Base-by-base conservation (phyloP, 2,329 filamentous ascomycete species). In the Colletotrichum plurivorum region DNA sequence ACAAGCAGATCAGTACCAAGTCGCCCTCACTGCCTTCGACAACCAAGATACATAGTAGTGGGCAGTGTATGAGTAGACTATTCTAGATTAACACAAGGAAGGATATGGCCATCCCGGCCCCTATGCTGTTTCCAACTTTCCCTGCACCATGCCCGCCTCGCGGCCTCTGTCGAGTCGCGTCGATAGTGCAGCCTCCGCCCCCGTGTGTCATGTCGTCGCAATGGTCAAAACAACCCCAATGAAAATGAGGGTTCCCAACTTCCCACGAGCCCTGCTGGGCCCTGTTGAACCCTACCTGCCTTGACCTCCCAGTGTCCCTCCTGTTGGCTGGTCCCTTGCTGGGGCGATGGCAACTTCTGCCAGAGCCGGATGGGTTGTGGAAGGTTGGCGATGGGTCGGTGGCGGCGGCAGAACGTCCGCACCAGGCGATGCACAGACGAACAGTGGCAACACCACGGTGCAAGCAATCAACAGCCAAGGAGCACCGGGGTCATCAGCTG, bases 361-460 rank as follows among this genome's bases (percentile, higher is more conserved):
- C 22, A 25, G 22, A 25, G 22, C 22, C 22, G 22, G 22, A 25
- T 25, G 22, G 22, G 22, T 25, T 25, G 22, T 4, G 22, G 22
- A 25, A 25, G 22, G 5, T 25, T 2, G 22, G 22, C 22, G 22
- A 25, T 25, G 22, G 22, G 22, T 25, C 22, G 22, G 22, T 4
- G 22, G 22, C 22, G 22, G 22, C 22, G 2, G 22, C 22, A 25
- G 22, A 25, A 25, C 22, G 22, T 25, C 22, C 22, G 22, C 22
- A 25, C 22, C 22, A 25, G 22, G 27, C 22, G 57, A 51, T 66
- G 49, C 63, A 66, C 63, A 48, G 55, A 54, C 56, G 46, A 31
- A 18, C 52, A 63, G 36, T 56, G 41, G 57, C 63, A 55, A 62
- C 63, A 67, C 57, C 49, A 55, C 51, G 60, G 48, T 54, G 53